Percentiles rank a stretch among this genome's conserved stretches.
Evolutionary conservation across 176 grass and related monocot genomes (phyloP).

Genomic region (Oryza longistaminata): DNA sequence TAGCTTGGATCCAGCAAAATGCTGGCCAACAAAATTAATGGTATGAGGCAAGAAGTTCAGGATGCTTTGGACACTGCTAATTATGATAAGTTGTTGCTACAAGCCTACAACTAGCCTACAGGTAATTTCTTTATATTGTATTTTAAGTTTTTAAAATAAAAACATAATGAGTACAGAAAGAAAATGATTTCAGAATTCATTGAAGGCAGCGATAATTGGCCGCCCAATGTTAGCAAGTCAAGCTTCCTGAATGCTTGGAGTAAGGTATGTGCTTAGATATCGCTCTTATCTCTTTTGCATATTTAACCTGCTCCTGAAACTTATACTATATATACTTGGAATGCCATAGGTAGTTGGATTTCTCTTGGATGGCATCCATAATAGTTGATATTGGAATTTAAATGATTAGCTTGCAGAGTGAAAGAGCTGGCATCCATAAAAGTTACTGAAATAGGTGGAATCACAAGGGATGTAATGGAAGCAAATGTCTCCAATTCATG

Average conservation of each 20-base stretch:
- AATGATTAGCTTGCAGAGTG: slow-evolving; percentile 96
- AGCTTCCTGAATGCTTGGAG: slow-evolving; percentile 97
- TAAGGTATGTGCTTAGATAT: slow-evolving; percentile 64
- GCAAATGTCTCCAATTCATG: slow-evolving; percentile 72
- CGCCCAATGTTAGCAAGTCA: slow-evolving; percentile 91
- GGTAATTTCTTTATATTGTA: slow-evolving; percentile 40
- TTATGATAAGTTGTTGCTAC: slow-evolving; percentile 81
- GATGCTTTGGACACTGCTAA: slow-evolving; percentile 83
- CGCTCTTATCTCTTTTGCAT: neutral
- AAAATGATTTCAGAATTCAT: slow-evolving; percentile 5
- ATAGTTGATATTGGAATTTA: slow-evolving; percentile 62
- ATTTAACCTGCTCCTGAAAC: neutral
- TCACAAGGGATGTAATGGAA: slow-evolving; percentile 88
- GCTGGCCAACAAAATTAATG: slow-evolving; percentile 63
- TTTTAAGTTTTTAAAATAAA: neutral
- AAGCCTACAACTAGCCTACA: slow-evolving; percentile 83
- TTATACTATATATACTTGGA: too few relatives aligned
- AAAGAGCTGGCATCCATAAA: slow-evolving; percentile 50
- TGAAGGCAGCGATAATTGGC: slow-evolving; percentile 87
- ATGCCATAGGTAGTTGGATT: neutral
- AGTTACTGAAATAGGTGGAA: slow-evolving; percentile 88
- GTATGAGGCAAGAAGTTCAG: slow-evolving; percentile 65
- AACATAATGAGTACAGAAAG: neutral
- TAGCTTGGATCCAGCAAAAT: slow-evolving; percentile 44
- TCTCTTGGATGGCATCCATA: slow-evolving; percentile 12